Base-by-base conservation (phyloP, 805 yeast species). In the Metschnikowia cerradonensis region DNA sequence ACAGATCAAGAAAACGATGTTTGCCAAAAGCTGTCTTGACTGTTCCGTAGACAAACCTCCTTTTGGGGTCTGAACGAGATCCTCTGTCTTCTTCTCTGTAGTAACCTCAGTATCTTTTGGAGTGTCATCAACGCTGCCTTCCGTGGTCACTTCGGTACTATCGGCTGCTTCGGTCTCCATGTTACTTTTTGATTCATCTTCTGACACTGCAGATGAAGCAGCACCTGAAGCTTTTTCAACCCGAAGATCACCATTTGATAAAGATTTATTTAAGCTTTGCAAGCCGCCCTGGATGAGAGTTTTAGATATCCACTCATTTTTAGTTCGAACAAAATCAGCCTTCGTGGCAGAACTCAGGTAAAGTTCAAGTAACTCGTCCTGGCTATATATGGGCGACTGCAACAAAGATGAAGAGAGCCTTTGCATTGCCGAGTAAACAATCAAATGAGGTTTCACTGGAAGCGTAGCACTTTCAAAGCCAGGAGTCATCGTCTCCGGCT, bases 251-350 rank as follows among this genome's bases (percentile, higher is more conserved):
- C 36, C 26, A 1, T 19, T 6, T 4, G 30, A 10, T 15, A 42
- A n/a, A 33, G 38, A 42, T 10, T 32, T 5, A 14, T 22, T 42
- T 10, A 42, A 20, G 5, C 19, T 19, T 3, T 22, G 11, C 19
- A 42, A 42, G 14, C 45, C 22, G 17, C 45, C 31, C 14, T 37
- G 14, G 13, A 45, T 30, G 35, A 45, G 22, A 17, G 19, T 13
- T 8, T 44, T 8, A 14, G 20, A 32, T 11, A 71, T 52, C 76
- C 75, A 72, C 4, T 58, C 47, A 48, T 67, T 68, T 53, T 73
- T 73, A n/a, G 49, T 46, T n/a, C 51, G 45, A 3, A 52, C 49
- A 47, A 71, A 72, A 1, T 52, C 38, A 0, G 47, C 41, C 17
- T 39, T 54, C 14, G 60, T 55, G 19, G 53, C 47, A 1, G 47